Conservation (phyloP, 2,329 filamentous ascomycete species). For the Epichloe sibirici region DNA sequence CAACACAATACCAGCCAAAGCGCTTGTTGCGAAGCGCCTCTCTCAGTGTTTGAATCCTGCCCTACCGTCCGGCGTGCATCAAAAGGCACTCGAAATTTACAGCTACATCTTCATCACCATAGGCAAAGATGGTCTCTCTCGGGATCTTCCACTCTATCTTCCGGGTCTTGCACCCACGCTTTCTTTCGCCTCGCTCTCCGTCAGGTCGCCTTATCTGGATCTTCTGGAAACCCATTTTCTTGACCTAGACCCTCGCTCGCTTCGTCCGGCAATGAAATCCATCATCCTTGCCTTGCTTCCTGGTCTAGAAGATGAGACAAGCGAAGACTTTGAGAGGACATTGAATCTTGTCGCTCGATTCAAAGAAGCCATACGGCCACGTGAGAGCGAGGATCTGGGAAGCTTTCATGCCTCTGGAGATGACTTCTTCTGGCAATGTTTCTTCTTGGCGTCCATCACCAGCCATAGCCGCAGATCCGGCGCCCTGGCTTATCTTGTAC, state of each 20-base stretch:
- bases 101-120: constrained; percentile 78
- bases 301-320: constrained; percentile 88
- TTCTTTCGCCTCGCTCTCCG: constrained; percentile 87
- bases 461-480: constrained; percentile 75
- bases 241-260: constrained; percentile 52
- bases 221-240: constrained; percentile 74
- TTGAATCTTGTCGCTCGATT: constrained; percentile 67
- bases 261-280: constrained; percentile 82
- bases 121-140: constrained; percentile 65
- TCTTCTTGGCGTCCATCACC: constrained; percentile 88
- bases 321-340: constrained; percentile 90
- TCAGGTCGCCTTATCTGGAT: constrained; percentile 73
- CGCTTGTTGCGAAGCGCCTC: constrained; percentile 74
- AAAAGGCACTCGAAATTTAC: constrained; percentile 94
- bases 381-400: constrained; percentile 36
- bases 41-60: constrained; percentile 92
- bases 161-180: constrained; percentile 81
- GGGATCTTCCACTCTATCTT: constrained; percentile 76
- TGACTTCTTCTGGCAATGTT: constrained; percentile 96
- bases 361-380: constrained; percentile 52
- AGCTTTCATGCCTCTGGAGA: constrained; percentile 49
- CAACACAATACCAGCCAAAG: constrained; percentile 67
- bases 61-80: constrained; percentile 89
- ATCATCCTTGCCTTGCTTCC: constrained; percentile 82
- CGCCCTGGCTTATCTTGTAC: constrained; percentile 73